These are phyloP conservation scores for Heliamphora ciliata DNA, from an alignment of 179 eudicot genomes.

Conservation along the genomic window DNA sequence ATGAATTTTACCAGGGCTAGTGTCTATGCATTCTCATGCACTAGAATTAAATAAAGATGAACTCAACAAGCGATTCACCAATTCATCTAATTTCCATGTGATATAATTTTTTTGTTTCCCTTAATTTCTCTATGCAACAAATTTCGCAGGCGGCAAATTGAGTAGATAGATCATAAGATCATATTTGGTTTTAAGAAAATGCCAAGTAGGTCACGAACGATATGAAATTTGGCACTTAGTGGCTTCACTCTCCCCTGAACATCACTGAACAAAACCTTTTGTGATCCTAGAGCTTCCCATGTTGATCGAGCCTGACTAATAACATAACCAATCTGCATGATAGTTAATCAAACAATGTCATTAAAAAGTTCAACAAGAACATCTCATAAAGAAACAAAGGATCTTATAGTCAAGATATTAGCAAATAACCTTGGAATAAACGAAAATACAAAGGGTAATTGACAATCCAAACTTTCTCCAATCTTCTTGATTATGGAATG, in stretches of 20 bases:
- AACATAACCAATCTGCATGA: conserved; percentile 78
- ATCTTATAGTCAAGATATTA: background rate
- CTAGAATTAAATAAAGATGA: too few relatives aligned
- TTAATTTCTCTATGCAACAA: too few relatives aligned
- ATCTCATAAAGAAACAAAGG: background rate
- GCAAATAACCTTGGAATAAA: too few relatives aligned
- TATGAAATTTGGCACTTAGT: conserved; percentile 79
- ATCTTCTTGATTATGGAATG: background rate
- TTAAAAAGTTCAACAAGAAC: background rate
- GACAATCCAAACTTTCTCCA: background rate
- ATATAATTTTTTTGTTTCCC: too few relatives aligned
- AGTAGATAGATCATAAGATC: too few relatives aligned
- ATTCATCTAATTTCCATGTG: too few relatives aligned
- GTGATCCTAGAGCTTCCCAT: conserved; percentile 75
- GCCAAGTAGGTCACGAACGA: conserved; percentile 88
- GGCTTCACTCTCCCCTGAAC: conserved; percentile 85
- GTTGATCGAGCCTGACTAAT: conserved; percentile 92
- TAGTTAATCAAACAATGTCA: background rate
- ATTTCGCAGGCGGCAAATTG: too few relatives aligned
- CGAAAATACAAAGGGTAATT: too few relatives aligned
- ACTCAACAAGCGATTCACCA: too few relatives aligned
- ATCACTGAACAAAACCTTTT: conserved; percentile 74
- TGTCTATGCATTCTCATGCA: too few relatives aligned
- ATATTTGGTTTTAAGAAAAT: conserved; percentile 16
- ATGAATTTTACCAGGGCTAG: too few relatives aligned